Percentiles rank a stretch among this genome's conserved stretches.
phyloP scores from a whole-genome alignment of 805 yeast genomes.

The Lipomyces sp. region DNA sequence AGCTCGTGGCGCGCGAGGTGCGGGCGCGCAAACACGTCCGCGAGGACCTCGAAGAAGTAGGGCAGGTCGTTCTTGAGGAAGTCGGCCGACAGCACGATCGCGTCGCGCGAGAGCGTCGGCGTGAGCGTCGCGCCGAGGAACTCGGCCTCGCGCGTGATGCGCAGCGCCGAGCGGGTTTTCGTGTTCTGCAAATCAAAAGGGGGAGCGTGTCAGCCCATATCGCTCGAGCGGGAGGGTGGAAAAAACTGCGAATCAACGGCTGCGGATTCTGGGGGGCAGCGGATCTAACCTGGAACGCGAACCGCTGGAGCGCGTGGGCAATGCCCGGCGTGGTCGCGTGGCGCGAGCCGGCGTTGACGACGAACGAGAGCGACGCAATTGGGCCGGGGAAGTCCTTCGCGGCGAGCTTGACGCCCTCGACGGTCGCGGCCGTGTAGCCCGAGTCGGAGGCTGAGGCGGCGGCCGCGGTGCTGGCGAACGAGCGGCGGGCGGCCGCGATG shows the following conservation, averaged over 20 bases:
- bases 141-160: slow-evolving; percentile 92
- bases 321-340: slow-evolving; percentile 66
- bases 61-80: slow-evolving; percentile 89
- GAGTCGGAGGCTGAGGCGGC: slow-evolving; percentile 35
- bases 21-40: slow-evolving; percentile 49
- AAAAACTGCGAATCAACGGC: too few relatives aligned
- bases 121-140: slow-evolving; percentile 80
- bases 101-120: slow-evolving; percentile 75
- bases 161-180: slow-evolving; percentile 75
- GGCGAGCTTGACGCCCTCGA: slow-evolving; percentile 48
- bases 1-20: slow-evolving; percentile 56
- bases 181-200: slow-evolving; percentile 63
- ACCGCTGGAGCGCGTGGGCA: slow-evolving; percentile 80
- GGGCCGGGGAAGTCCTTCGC: slow-evolving; percentile 55
- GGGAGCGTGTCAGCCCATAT: not conserved
- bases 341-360: slow-evolving; percentile 85
- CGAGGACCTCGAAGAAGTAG: slow-evolving; percentile 81
- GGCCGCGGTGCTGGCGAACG: slow-evolving; percentile 31
- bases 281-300: slow-evolving; percentile 51
- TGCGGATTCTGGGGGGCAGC: not conserved
- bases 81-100: slow-evolving; percentile 71
- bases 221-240: not conserved
- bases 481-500: slow-evolving; percentile 24
- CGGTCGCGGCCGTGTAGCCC: slow-evolving; percentile 36
- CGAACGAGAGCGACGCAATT: slow-evolving; percentile 73